Evolutionary conservation across 2,329 filamentous ascomycete species (phyloP).

Genomic region (Aureobasidium zeae): DNA sequence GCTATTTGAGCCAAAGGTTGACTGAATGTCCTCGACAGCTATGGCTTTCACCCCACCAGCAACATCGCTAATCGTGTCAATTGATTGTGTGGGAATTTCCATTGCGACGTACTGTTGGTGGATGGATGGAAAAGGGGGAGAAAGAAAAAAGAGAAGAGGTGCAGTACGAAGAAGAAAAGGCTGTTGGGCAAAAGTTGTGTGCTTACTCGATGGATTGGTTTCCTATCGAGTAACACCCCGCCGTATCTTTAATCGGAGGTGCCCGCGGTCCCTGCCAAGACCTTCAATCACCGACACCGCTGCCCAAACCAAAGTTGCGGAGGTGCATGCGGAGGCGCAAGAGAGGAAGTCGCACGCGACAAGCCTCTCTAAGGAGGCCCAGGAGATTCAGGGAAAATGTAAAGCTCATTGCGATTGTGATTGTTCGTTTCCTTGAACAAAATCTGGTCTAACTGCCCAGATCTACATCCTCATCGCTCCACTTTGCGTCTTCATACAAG

Average conservation of each 20-base stretch:
- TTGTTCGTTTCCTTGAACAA: not conserved
- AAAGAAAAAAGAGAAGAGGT: not conserved
- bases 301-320: not conserved
- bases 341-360: not conserved
- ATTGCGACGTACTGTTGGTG: constrained; percentile 9
- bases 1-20: constrained; percentile 46
- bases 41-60: constrained; percentile 13
- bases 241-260: constrained; percentile 5
- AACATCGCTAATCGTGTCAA: constrained; percentile 9
- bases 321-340: constrained; percentile 3
- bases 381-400: too few relatives aligned
- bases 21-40: constrained; percentile 36
- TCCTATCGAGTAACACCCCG: constrained; percentile 17
- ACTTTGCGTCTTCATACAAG: constrained; percentile 28
- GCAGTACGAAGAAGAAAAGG: not conserved
- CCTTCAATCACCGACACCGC: not conserved
- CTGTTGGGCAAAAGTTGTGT: not conserved
- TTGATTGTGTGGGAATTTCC: constrained; percentile 16
- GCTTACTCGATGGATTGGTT: constrained; percentile 13
- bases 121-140: not conserved
- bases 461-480: constrained; percentile 23
- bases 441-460: constrained; percentile 5
- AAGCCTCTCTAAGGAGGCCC: too few relatives aligned
- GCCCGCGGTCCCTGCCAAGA: not conserved
- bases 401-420: too few relatives aligned